Base-by-base conservation (phyloP, 495 filamentous ascomycete species). In the Xylaria acuta region DNA sequence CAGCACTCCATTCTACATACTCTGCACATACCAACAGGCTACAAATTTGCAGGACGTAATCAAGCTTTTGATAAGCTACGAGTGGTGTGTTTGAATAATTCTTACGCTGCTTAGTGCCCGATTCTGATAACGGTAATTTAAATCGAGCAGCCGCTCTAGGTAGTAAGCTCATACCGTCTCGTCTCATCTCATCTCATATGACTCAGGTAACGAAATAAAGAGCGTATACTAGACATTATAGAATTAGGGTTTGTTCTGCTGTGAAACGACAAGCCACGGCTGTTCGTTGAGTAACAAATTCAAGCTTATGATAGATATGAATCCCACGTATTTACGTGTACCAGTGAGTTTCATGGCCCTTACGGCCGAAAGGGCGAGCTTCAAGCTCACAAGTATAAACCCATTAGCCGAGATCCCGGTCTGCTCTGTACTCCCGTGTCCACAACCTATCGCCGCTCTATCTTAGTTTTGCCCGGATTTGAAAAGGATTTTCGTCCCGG, bases 391-490 rank as follows among this genome's bases (percentile, higher is more conserved):
- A 41, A 9, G 34, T 16, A 38, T 3, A 2, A 12, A 41, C n/a
- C n/a, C 59, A 63, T 41, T 5, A n/a, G 18, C 56, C 18, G 32
- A 38, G 22, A 38, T 34, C 32, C 34, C 56, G 18, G 30, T 27
- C n/a, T 51, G n/a, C 53, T 22, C 53, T 56, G 14, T 32, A 56
- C 27, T 56, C 14, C 53, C 27, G 53, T 56, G 53, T 18, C 27
- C 53, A 32, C 27, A 56, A 60, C 34, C 32, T 38, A 60, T 60
- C 58, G 58, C 58, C 34, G 58, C 58, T 60, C 34, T 60, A 60
- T 38, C 32, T 38, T n/a, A n/a, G 27, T n/a, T 38, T 38, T 18
- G 34, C 32, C 20, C 32, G 9, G 34, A 22, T n/a, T 51, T 5
- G 34, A 25, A 38, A 38, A 38, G 22, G 2, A 11, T 60, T 60